Conservation (phyloP, 805 yeast species). For the Pichia cephalocereana region DNA sequence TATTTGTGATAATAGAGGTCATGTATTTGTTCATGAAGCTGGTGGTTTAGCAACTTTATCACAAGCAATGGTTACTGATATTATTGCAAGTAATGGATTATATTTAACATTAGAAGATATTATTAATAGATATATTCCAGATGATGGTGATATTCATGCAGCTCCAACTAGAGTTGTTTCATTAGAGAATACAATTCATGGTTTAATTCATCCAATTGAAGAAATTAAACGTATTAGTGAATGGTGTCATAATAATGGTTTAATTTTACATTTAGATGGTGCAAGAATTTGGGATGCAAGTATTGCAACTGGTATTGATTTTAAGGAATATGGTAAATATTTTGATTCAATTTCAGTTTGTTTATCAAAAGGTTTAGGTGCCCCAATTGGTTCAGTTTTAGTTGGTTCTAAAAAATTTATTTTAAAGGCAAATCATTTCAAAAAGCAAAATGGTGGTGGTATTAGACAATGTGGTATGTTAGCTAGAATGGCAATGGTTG, state of each 20-base stretch:
- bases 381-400: conserved; percentile 84
- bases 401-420: conserved; percentile 59
- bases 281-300: conserved; percentile 95
- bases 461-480: conserved; percentile 82
- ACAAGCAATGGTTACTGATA: conserved; percentile 86
- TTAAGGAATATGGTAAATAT: conserved; percentile 60
- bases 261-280: conserved; percentile 80
- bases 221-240: conserved; percentile 63
- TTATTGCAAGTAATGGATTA: conserved; percentile 64
- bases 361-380: conserved; percentile 83
- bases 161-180: conserved; percentile 85
- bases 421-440: conserved; percentile 70
- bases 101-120: conserved; percentile 79
- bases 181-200: conserved; percentile 83
- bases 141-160: conserved; percentile 75
- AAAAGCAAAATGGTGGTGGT: conserved; percentile 92
- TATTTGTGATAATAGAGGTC: conserved; percentile 79
- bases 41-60: conserved; percentile 86
- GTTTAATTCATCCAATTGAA: conserved; percentile 69
- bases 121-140: conserved; percentile 47
- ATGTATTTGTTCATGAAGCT: conserved; percentile 77
- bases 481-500: conserved; percentile 70
- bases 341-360: conserved; percentile 90
- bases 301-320: conserved; percentile 58
- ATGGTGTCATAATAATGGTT: conserved; percentile 53